Evolutionary conservation across 1,284 basidiomycete genomes (phyloP), one percentile per base, ranked within the genome.

Genomic region (Pseudozyma tsukubaensis): DNA sequence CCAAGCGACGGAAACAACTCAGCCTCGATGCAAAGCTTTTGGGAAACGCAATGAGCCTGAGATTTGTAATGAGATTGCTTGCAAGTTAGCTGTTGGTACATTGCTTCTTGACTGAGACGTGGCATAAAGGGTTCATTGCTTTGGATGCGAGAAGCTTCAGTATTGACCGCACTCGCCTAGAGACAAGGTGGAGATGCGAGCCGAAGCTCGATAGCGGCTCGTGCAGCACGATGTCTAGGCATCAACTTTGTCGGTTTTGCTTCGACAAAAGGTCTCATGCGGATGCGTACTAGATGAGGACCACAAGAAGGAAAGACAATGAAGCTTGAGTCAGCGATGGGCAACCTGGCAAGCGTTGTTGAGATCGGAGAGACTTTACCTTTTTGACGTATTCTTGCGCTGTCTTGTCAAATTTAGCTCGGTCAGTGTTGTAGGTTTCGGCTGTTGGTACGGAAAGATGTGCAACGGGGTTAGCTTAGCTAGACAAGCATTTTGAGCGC

Each of bases 361-460:
- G 37, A 16, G 18, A n/a, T 39, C 7, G 2, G 32, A 19, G 7
- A 18, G 9, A 14, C 40, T 68, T 51, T 50, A 71, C 72, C 71
- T 78, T 79, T 42, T 70, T 69, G 10, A 80, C 80, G 51, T 77
- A 76, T 50, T 82, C 80, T 21, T 57, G 58, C 6, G 82, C 82
- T 13, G 64, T 71, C 59, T 80, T 78, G 55, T 77, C 61, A 56
- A 80, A 83, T 58, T 71, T 70, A 45, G 71, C 55, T 16, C 65
- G 58, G 63, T 83, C 78, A 9, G 59, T 78, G 54, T 72, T 81
- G 75, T 81, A 83, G 32, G 77, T 58, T 52, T 83, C 79, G 45
- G 82, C 81, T 83, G 66, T 35, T 11, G 47, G 8, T 5, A 48
- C 5, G 36, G 19, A 36, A 18, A 32, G 18, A 19, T 3, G 9